Evolutionary conservation across 2,329 filamentous ascomycete species (phyloP).

Genomic region (Stachybotrys chlorohalonatus): DNA sequence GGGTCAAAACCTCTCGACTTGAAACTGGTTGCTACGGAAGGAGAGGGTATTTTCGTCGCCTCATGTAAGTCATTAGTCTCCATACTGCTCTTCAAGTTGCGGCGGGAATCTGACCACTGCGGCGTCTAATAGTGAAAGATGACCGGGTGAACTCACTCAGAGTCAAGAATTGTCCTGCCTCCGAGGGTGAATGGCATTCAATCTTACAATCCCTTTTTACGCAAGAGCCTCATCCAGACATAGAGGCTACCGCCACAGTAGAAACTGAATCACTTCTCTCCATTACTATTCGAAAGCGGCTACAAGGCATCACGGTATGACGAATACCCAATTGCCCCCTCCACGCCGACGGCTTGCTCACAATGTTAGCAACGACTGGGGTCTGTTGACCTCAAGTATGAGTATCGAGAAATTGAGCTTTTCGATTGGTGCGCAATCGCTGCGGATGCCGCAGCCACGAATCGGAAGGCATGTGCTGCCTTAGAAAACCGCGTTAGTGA

Average conservation of each 20-base stretch:
- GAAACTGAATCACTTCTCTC: constrained; percentile 41
- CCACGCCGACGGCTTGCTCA: not conserved
- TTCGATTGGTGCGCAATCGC: constrained; percentile 63
- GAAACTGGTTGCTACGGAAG: constrained; percentile 60
- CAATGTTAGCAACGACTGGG: constrained; percentile 57
- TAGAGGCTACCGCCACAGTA: constrained; percentile 53
- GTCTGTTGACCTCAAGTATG: constrained; percentile 45
- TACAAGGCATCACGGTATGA: constrained; percentile 57
- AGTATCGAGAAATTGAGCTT: constrained; percentile 51
- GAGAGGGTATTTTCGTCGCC: constrained; percentile 48
- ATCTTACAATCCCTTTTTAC: constrained; percentile 51
- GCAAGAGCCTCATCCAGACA: constrained; percentile 37
- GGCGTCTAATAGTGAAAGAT: constrained; percentile 40
- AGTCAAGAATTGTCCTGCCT: constrained; percentile 43
- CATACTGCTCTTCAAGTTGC: not conserved
- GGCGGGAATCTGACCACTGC: constrained; percentile 10
- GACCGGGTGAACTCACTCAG: constrained; percentile 43
- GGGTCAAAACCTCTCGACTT: constrained; percentile 50
- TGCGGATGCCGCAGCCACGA: constrained; percentile 35
- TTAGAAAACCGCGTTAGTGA: constrained; percentile 31
- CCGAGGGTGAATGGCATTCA: constrained; percentile 56
- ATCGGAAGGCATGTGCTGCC: constrained; percentile 31
- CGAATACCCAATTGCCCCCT: not conserved
- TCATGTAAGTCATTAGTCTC: constrained; percentile 38
- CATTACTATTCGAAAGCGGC: constrained; percentile 55